Evolutionary conservation across 345 rosid genomes (phyloP), one percentile per base, ranked within the genome.

Genomic region (Ailanthus altissimus): DNA sequence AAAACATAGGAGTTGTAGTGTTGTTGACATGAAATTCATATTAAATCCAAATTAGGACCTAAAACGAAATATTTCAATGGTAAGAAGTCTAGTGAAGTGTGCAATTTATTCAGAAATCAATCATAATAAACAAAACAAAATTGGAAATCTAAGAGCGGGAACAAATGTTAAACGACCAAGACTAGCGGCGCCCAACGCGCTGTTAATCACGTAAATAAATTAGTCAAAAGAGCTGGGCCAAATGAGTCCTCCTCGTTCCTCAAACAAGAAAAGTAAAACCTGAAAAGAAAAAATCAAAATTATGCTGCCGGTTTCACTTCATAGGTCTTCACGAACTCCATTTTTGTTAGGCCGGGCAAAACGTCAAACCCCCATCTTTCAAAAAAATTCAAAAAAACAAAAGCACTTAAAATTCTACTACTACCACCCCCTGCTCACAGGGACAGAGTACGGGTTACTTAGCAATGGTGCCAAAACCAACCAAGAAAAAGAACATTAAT

Each of bases 221-320:
- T 70, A 73, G 81, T 78, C 79, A 78, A 81, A 80, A 85, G 57
- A 5, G 1, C 53, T 14, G 79, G 84, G 76, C 79, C 79, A 49
- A 81, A 60, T 25, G 42, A 70, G 25, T 47, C 28, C 3, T 32
- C 38, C 38, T 32, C 38, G 3, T 32, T 32, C 38, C 38, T 47
- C 59, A n/a, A 42, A 38, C 7, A 66, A 77, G 72, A 59, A 72
- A 56, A 15, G 9, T 70, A 77, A 68, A 62, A 9, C 6, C 26
- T 1, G 2, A 32, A 32, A 8, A n/a, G n/a, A 6, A 42, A 49
- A 25, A 2, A 40, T 68, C 1, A 16, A 11, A 7, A 62, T 10
- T 58, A 53, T 70, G 57, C 64, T 58, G 76, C 75, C 85, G 59
- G 78, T 74, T 81, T 74, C 81, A 80, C 67, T 81, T 74, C 81